Base-by-base conservation (phyloP, 805 yeast genomes). In the Kockiozyma suomiensis region DNA sequence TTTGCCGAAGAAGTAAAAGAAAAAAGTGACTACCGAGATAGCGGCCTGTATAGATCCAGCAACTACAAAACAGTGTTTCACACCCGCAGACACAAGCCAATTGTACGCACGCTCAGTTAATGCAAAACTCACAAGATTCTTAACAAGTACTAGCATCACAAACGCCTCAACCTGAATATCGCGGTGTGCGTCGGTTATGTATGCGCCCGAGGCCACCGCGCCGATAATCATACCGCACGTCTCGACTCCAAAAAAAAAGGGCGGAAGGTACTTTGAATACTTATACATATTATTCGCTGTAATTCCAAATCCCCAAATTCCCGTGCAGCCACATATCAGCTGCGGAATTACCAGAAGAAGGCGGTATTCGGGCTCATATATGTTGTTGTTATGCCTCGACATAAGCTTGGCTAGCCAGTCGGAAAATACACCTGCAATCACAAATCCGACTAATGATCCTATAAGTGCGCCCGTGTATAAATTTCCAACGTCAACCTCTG, bases 131-230 rank as follows among this genome's bases (percentile, higher is more conserved):
- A 65, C 37, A 38, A 65, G 41, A 42, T 62, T 62, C 49, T 64
- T 64, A 42, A 57, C 65, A 37, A 64, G 47, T 17, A 58, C 50
- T 21, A 64, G 38, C 40, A 61, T 38, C 26, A 64, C 58, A 43
- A 64, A 62, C 12, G 59, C 59, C 25, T 64, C 67, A 12, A 56
- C 52, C 33, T 62, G 63, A 32, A 62, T 43, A 40, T 64, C 59
- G 10, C 63, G 55, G 48, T 62, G 54, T n/a, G 66, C 67, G 40
- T 64, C 67, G 4, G 66, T 64, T 57, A 64, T 54, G 48, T 64
- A 64, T 3, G 63, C 46, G 3, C 63, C 63, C n/a, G 67, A 40
- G 4, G 63, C 66, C 12, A 62, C 62, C 5, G 63, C 61, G 41
- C 66, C 67, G 38, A 58, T 25, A 17, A 64, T 62, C 66, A 64